Evolutionary conservation across 768 basidiomycete species (phyloP), one percentile per base, ranked within the genome.

Genomic region (Calvatia gigantea): DNA sequence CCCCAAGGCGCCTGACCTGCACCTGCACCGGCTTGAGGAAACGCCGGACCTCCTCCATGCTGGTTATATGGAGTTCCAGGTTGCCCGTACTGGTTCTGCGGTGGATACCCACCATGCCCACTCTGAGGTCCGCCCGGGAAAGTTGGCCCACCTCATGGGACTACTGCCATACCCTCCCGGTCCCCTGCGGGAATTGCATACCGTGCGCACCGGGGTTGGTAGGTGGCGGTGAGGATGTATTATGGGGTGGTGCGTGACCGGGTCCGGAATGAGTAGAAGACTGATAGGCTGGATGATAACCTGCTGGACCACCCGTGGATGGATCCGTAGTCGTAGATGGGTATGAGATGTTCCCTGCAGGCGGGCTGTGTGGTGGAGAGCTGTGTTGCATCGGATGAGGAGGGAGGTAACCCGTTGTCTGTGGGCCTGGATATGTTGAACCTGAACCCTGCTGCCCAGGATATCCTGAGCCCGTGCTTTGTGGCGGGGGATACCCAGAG

Each of bases 141-240:
- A 45, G 56, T 52, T 39, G 25, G 52, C 21, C 54, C 38, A 41
- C 58, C 60, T 60, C 37, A 37, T 51, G 33, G 56, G 57, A 42
- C 64, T 58, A 44, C 54, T 32, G 6, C 56, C 58, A 46, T 62
- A 63, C 31, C 53, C 59, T 15, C 62, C 64, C 42, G 62, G 60
- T 4, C 57, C n/a, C 65, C 51, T 67, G 67, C 38, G 69, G 69
- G 47, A 68, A 63, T 14, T 64, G 62, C 54, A 65, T 56, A 12
- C 65, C 63, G 47, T 56, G 42, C 28, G 31, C 33, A 54, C n/a
- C n/a, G 35, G 35, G 12, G 35, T n/a, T 37, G 14, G 61, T 41
- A 57, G 56, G 53, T 41, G 37, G 38, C 14, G 50, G 50, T 0
- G 50, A 51, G 19, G 37, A 15, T 19, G 49, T 8, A 1, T 19